A percentile compares a stretch with the other conserved stretches of the same genome.
phyloP scores from a whole-genome alignment of 441 rosid genomes.

The Erodium texanum region DNA sequence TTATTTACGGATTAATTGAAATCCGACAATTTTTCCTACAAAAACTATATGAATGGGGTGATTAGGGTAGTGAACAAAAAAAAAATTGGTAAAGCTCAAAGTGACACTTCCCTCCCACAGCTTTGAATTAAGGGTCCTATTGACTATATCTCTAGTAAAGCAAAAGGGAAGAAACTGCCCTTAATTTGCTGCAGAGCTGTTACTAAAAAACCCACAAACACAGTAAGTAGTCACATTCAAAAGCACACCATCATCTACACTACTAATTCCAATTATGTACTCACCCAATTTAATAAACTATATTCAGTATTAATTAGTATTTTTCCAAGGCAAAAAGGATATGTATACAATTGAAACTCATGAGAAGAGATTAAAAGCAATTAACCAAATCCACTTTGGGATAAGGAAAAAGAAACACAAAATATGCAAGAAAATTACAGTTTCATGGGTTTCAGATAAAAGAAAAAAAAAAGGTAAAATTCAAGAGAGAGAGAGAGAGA shows the following conservation, averaged over 20 bases:
- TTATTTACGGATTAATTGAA: too few relatives aligned
- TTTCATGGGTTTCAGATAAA: not conserved
- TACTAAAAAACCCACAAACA: not conserved
- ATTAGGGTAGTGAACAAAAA: not conserved
- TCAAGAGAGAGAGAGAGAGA: conserved; percentile 27
- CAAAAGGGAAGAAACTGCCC: conserved; percentile 1
- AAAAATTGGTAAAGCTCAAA: not conserved
- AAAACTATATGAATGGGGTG: too few relatives aligned
- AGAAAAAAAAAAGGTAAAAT: not conserved
- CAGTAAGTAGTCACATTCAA: not conserved
- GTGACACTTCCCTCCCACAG: not conserved
- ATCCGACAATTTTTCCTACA: too few relatives aligned
- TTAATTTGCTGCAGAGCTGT: not conserved
- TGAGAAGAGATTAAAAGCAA: not conserved
- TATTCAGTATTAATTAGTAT: not conserved
- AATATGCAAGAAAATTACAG: not conserved
- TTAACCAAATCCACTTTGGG: not conserved
- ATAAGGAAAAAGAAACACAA: not conserved
- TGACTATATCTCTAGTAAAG: not conserved
- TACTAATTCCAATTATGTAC: not conserved
- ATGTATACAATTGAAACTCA: not conserved
- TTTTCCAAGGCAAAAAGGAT: not conserved
- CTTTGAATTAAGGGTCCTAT: not conserved
- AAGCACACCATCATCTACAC: not conserved
- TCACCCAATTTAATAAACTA: not conserved